Evolutionary conservation across 164 flowering plant species (phyloP).

Genomic region (Magnolia kwangsiensis): DNA sequence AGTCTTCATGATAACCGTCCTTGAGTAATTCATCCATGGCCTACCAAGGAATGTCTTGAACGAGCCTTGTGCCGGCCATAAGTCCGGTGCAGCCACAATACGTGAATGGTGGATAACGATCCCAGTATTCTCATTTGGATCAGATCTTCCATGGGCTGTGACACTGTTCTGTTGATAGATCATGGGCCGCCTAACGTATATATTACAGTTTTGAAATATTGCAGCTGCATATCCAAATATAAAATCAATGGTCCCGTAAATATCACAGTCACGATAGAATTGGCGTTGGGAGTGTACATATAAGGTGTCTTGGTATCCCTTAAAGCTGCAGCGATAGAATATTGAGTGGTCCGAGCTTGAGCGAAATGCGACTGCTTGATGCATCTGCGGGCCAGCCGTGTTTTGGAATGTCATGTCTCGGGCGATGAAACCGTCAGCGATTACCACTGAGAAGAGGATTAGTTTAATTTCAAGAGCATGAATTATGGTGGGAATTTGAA

Average conservation of each 20-base stretch:
- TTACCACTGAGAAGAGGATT: conserved; percentile 27
- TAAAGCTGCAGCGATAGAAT: conserved; percentile 50
- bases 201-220: conserved; percentile 48
- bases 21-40: conserved; percentile 58
- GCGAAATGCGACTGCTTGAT: conserved; percentile 63
- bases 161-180: conserved; percentile 35
- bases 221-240: conserved; percentile 55
- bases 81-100: conserved; percentile 24
- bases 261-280: conserved; percentile 53
- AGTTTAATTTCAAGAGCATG: background rate
- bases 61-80: conserved; percentile 13
- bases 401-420: conserved; percentile 51
- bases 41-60: conserved; percentile 42
- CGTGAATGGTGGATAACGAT: conserved; percentile 41
- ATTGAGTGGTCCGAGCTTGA: conserved; percentile 45
- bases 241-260: conserved; percentile 61
- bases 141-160: conserved; percentile 55
- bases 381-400: conserved; percentile 59
- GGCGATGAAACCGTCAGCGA: conserved; percentile 51
- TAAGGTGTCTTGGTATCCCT: conserved; percentile 65
- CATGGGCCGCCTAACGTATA: conserved; percentile 38
- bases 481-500: too few species aligned
- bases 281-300: conserved; percentile 53
- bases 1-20: conserved; percentile 50
- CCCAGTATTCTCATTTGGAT: conserved; percentile 54